Conservation (phyloP, 139 green algal genomes). For the Micractinium sp. region DNA sequence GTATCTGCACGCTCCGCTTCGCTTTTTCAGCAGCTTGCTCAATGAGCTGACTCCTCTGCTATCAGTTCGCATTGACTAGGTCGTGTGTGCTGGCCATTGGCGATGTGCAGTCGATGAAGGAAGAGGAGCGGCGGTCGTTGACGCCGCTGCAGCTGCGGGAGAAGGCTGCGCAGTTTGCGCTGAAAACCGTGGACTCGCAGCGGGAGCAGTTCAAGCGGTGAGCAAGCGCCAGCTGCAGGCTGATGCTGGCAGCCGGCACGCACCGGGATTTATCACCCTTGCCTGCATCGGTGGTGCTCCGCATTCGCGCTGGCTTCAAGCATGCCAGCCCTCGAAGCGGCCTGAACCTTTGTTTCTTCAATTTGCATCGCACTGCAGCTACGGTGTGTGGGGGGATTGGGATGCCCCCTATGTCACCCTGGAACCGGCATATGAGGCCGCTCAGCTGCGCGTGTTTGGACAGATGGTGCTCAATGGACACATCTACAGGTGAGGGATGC, state of each 20-base stretch:
- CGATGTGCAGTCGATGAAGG: slow-evolving; percentile 66
- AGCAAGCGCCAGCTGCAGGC: no score
- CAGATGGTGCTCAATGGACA: slow-evolving; percentile 97
- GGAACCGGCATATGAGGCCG: slow-evolving; percentile 88
- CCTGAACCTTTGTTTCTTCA: no score
- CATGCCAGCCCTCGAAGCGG: no score
- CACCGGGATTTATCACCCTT: no score
- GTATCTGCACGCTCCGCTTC: neutral
- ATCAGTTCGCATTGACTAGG: no score
- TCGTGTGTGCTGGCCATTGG: no score
- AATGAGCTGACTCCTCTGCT: neutral
- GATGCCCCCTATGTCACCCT: slow-evolving; percentile 96
- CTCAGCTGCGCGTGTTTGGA: slow-evolving; percentile 94
- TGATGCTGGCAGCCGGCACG: no score
- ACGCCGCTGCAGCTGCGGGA: slow-evolving; percentile 84
- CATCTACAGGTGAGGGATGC: slow-evolving; percentile 86
- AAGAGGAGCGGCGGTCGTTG: slow-evolving; percentile 71
- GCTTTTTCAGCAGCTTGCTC: neutral
- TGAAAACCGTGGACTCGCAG: slow-evolving; percentile 90
- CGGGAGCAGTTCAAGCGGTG: slow-evolving; percentile 89
- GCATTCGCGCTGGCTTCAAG: no score
- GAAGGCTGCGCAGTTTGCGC: slow-evolving; percentile 90
- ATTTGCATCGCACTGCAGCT: slow-evolving; percentile 53
- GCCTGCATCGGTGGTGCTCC: no score
- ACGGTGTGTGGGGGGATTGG: slow-evolving; percentile 97